Conservation (phyloP, 2,329 filamentous ascomycete genomes). For the Macrophomina phaseolina region DNA sequence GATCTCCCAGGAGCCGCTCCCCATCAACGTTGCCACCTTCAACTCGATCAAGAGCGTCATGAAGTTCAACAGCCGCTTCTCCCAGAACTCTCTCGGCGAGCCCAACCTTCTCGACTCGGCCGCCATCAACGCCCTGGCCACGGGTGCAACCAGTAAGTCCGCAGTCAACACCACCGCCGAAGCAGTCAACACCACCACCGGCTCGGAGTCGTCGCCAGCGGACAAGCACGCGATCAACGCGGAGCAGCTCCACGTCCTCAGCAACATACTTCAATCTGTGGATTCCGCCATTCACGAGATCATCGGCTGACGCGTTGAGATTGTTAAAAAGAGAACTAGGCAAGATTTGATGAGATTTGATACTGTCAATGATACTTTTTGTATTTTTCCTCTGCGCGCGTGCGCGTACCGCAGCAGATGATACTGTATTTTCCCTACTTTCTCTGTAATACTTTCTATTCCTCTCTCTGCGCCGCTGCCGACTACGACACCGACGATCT, state of each 20-base stretch:
- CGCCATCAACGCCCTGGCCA: background rate
- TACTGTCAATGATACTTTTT: background rate
- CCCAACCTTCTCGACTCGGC: conserved; percentile 48
- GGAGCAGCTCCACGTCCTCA: conserved; percentile 3
- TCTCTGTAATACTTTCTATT: background rate
- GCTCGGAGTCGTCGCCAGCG: too few species aligned
- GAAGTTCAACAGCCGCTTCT: conserved; percentile 62
- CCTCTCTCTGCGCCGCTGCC: background rate
- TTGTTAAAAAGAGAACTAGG: background rate
- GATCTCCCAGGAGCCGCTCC: conserved; percentile 55
- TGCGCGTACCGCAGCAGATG: background rate
- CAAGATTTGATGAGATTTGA: background rate
- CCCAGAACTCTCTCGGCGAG: conserved; percentile 57
- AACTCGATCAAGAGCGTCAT: conserved; percentile 59
- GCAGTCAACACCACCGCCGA: background rate
- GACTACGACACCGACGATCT: background rate
- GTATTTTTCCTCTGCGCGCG: background rate
- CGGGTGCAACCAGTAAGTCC: background rate
- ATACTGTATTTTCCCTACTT: background rate
- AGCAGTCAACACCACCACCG: too few species aligned
- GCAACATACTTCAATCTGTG: conserved; percentile 5
- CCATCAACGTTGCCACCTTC: conserved; percentile 56
- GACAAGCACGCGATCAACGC: background rate
- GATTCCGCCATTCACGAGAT: conserved; percentile 14
- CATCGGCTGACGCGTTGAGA: background rate